Conservation (phyloP, 768 basidiomycete species). For the Leccinum pellstonianum region DNA sequence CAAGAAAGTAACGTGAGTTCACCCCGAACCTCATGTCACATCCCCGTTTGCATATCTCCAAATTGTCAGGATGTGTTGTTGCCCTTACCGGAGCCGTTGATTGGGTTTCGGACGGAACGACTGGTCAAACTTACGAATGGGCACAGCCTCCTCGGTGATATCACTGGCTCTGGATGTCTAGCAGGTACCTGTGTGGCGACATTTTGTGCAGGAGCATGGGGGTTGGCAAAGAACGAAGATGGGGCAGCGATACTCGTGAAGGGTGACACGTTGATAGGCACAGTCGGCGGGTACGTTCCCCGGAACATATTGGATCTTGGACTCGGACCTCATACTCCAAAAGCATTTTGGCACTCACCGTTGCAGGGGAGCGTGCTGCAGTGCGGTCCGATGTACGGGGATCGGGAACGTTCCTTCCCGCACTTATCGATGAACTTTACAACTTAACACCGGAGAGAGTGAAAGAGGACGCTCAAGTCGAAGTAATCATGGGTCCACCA, state of each 20-base stretch:
- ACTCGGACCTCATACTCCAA: conserved; percentile 5
- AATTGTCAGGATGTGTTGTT: too few relatives aligned
- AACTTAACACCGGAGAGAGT: conserved; percentile 40
- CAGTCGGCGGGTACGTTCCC: conserved; percentile 68
- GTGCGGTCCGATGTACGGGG: conserved; percentile 52
- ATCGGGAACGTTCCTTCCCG: conserved; percentile 62
- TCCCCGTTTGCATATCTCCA: too few relatives aligned
- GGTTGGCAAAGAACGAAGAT: conserved; percentile 24
- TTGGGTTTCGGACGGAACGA: too few relatives aligned
- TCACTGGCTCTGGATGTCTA: conserved; percentile 92
- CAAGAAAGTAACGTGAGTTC: too few relatives aligned
- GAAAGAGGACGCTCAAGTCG: conserved; percentile 28
- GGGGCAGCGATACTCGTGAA: conserved; percentile 50
- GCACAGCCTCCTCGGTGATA: conserved; percentile 62
- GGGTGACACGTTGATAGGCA: conserved; percentile 75
- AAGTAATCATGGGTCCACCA: conserved; percentile 11
- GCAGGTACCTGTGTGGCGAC: conserved; percentile 74
- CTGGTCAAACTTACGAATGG: too few relatives aligned
- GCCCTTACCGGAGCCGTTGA: too few relatives aligned
- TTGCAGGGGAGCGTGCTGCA: conserved; percentile 63
- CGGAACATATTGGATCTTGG: neutral
- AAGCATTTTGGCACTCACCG: conserved; percentile 54
- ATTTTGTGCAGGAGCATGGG: conserved; percentile 70
- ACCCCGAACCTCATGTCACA: too few relatives aligned
- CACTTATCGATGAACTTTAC: conserved; percentile 62